phyloP scores from a whole-genome alignment of 108 stramenopile species.

The Pseudonitzschia multiseries region DNA sequence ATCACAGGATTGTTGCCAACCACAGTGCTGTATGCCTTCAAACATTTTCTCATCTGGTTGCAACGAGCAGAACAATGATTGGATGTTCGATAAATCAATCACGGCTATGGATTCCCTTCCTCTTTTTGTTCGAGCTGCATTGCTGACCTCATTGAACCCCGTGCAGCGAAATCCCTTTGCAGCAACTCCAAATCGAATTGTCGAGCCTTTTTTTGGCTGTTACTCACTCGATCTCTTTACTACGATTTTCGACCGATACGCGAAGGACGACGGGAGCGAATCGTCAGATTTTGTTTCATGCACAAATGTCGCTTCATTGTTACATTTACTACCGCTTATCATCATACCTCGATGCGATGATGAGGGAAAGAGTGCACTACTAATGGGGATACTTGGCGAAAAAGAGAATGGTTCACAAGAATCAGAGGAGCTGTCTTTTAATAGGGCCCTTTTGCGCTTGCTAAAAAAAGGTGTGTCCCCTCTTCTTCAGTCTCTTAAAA shows the following conservation, averaged over 20 bases:
- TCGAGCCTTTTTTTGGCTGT: not conserved
- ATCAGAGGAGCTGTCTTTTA: not conserved
- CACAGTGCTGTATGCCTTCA: not conserved
- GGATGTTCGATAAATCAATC: conserved; percentile 4
- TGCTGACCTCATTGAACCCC: not conserved
- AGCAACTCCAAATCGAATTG: not conserved
- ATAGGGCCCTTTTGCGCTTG: not conserved
- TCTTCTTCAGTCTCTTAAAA: not conserved
- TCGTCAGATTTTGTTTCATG: not conserved
- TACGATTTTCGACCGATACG: not conserved
- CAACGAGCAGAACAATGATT: not conserved
- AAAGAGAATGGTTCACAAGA: not conserved
- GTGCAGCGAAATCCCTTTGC: not conserved
- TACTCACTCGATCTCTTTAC: conserved; percentile 7
- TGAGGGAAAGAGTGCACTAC: not conserved
- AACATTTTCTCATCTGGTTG: not conserved
- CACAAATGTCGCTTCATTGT: not conserved
- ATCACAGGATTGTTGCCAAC: not conserved
- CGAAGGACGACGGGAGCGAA: not conserved
- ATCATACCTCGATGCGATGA: not conserved
- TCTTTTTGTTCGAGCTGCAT: conserved; percentile 7
- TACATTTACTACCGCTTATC: conserved; percentile 11
- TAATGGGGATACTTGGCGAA: not conserved
- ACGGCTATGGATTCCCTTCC: not conserved
- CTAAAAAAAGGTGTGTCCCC: not conserved